Percentiles rank a stretch among this genome's conserved stretches.
Evolutionary conservation across 352 stramenopile species (phyloP).

Genomic region (Globisporangium lucens): DNA sequence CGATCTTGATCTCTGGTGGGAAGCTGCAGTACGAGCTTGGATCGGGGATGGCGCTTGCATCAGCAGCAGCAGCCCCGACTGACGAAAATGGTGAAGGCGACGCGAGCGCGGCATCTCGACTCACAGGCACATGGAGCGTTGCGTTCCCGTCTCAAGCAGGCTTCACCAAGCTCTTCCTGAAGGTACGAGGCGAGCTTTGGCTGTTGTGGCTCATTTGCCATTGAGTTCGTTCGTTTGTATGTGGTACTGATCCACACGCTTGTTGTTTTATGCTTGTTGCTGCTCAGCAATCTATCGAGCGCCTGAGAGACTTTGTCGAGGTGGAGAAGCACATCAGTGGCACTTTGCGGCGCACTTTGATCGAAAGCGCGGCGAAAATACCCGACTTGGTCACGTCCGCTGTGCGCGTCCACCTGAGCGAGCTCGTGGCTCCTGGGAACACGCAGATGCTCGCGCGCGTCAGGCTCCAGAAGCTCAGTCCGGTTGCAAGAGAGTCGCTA

Average conservation of each 20-base stretch:
- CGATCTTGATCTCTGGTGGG: slow-evolving; percentile 30
- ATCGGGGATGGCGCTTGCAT: background rate
- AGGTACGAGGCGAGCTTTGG: slow-evolving; percentile 25
- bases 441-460: slow-evolving; percentile 15
- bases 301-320: slow-evolving; percentile 42
- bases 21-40: slow-evolving; percentile 42
- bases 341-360: slow-evolving; percentile 29
- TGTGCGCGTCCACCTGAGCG: slow-evolving; percentile 35
- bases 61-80: background rate
- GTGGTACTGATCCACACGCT: background rate
- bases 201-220: background rate
- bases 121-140: slow-evolving; percentile 48
- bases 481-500: slow-evolving; percentile 38
- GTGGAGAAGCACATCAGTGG: slow-evolving; percentile 43
- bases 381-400: slow-evolving; percentile 32
- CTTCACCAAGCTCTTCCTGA: slow-evolving; percentile 39
- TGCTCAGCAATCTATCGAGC: slow-evolving; percentile 28
- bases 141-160: slow-evolving; percentile 27
- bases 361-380: slow-evolving; percentile 26
- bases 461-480: slow-evolving; percentile 23
- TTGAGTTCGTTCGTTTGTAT: background rate
- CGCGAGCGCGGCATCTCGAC: background rate
- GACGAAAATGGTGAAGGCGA: background rate
- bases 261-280: background rate
- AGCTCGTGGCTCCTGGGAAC: slow-evolving; percentile 32